phyloP scores from a whole-genome alignment of 1,284 basidiomycete genomes.

The Trametes versicolor region DNA sequence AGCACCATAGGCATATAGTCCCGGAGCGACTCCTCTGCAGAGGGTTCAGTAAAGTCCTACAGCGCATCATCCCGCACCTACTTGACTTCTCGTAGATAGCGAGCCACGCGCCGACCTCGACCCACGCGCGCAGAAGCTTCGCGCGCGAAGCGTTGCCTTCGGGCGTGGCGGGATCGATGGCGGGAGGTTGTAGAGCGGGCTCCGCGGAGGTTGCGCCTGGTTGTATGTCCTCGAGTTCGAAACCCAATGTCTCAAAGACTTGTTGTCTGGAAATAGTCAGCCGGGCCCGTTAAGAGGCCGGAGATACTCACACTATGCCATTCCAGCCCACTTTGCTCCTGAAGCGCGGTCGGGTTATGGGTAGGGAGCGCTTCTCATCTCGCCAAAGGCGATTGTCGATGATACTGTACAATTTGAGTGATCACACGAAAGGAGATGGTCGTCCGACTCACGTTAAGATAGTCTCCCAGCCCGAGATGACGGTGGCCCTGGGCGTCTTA shows the following conservation, averaged over 20 bases:
- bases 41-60: constrained; percentile 29
- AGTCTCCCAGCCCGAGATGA: constrained; percentile 70
- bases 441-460: constrained; percentile 63
- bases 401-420: constrained; percentile 49
- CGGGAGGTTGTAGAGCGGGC: constrained; percentile 61
- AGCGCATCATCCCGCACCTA: constrained; percentile 25
- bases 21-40: constrained; percentile 34
- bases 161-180: constrained; percentile 55
- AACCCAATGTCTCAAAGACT: constrained; percentile 71
- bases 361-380: constrained; percentile 67
- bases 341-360: constrained; percentile 64
- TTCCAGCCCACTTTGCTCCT: constrained; percentile 75
- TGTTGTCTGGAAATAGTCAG: constrained; percentile 47
- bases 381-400: constrained; percentile 80
- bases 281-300: not conserved
- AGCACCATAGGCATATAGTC: constrained; percentile 33
- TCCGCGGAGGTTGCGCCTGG: constrained; percentile 38
- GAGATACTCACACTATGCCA: constrained; percentile 58
- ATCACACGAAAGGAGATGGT: not conserved
- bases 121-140: constrained; percentile 78
- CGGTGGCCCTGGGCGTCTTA: constrained; percentile 58
- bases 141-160: constrained; percentile 62
- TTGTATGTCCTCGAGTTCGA: constrained; percentile 48
- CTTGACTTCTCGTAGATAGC: constrained; percentile 60
- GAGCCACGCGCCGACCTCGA: constrained; percentile 75